Percentiles rank a stretch among this genome's conserved stretches.
Evolutionary conservation across 225 moss, liverwort and hornwort genomes (phyloP).

Genomic region (Bryum argenteum): DNA sequence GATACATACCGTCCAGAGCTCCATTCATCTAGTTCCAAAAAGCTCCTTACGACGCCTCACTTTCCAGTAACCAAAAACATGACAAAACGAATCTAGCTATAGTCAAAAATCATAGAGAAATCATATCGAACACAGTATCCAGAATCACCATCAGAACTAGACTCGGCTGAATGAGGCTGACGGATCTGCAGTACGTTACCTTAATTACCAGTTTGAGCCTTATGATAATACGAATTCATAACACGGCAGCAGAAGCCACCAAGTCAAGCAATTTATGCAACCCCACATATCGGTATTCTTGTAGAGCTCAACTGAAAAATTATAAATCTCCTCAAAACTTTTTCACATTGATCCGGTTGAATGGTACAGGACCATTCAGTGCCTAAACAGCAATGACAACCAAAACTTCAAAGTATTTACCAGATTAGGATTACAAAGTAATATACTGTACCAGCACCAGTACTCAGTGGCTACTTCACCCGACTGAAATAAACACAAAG

Average conservation of each 20-base stretch:
- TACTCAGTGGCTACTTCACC: constrained; percentile 18
- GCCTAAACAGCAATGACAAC: constrained; percentile 31
- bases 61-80: no score
- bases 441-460: constrained; percentile 20
- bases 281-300: constrained; percentile 4
- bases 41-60: no score
- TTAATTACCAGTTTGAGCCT: no score
- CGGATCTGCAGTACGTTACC: no score
- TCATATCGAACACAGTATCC: not conserved
- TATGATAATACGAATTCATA: no score
- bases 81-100: no score
- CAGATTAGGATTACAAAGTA: constrained; percentile 28
- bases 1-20: no score
- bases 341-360: constrained; percentile 37
- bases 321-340: constrained; percentile 32
- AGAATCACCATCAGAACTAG: constrained; percentile 20
- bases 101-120: no score
- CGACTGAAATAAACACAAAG: constrained; percentile 11
- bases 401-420: constrained; percentile 46
- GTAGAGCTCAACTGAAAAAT: constrained; percentile 25
- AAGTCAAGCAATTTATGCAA: constrained; percentile 4
- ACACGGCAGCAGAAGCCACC: not conserved
- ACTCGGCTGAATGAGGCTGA: not conserved
- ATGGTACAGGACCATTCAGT: constrained; percentile 29
- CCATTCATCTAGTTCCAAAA: no score